These are phyloP conservation scores for Dactylellina drechsleri DNA, from an alignment of 2,329 filamentous ascomycete species.

Conservation along the genomic window DNA sequence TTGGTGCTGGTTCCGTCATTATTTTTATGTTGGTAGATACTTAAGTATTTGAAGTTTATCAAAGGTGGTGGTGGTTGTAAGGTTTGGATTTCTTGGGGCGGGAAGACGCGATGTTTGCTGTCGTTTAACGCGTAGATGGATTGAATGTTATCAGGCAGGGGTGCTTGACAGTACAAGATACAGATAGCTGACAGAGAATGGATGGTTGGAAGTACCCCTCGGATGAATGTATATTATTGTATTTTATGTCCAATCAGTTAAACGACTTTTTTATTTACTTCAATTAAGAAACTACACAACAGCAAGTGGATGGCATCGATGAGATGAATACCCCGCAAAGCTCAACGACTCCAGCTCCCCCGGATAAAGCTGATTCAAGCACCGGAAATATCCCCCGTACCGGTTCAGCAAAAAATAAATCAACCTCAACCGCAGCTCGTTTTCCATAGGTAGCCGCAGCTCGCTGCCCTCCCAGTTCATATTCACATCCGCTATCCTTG, in stretches of 20 bases:
- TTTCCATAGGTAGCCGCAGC: constrained; percentile 15
- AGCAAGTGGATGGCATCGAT: constrained; percentile 38
- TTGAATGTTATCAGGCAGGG: no score
- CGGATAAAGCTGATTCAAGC: constrained; percentile 27
- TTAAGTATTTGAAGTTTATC: no score
- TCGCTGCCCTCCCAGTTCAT: constrained; percentile 3
- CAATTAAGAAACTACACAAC: constrained; percentile 13
- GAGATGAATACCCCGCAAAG: constrained; percentile 14
- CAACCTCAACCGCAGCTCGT: constrained; percentile 28
- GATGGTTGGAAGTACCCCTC: no score
- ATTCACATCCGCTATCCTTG: constrained; percentile 1
- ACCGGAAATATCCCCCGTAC: constrained; percentile 41
- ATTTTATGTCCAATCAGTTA: no score
- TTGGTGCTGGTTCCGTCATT: constrained; percentile 77
- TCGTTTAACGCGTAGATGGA: constrained; percentile 5
- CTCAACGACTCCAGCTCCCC: constrained; percentile 29
- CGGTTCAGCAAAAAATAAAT: constrained; percentile 28
- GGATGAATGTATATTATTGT: no score
- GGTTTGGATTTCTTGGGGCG: constrained; percentile 1
- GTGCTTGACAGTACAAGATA: no score
- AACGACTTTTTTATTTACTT: no score
- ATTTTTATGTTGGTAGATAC: constrained; percentile 46
- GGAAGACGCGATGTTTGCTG: constrained; percentile 29
- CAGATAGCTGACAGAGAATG: no score
- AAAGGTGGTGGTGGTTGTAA: neutral